Conservation (phyloP, 345 rosid genomes). For the Kernera saxatilis region DNA sequence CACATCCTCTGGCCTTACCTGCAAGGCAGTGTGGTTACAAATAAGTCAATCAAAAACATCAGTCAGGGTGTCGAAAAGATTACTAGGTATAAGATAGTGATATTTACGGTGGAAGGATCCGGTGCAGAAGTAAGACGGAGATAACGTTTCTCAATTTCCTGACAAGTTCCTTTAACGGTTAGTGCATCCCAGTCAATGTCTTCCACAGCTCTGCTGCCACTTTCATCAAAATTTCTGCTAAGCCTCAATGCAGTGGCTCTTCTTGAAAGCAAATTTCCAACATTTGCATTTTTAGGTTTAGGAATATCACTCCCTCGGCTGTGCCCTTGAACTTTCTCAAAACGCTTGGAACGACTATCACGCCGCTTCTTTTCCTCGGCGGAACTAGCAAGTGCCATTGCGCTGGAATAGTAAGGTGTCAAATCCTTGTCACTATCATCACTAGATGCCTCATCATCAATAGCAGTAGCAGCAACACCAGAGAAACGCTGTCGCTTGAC, state of each 20-base stretch:
- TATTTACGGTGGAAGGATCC: slow-evolving; percentile 86
- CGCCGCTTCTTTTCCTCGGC: slow-evolving; percentile 94
- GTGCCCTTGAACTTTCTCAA: slow-evolving; percentile 72
- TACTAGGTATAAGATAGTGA: slow-evolving; percentile 19
- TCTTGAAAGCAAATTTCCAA: slow-evolving; percentile 58
- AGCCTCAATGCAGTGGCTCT: slow-evolving; percentile 73
- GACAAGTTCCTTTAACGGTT: slow-evolving; percentile 93
- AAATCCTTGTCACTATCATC: slow-evolving; percentile 95
- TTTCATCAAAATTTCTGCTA: slow-evolving; percentile 65
- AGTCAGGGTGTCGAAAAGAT: slow-evolving; percentile 8
- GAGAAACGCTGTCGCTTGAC: slow-evolving; percentile 69
- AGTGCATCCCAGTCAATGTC: slow-evolving; percentile 99
- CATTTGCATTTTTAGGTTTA: slow-evolving; percentile 59
- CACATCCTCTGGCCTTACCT: slow-evolving; percentile 99
- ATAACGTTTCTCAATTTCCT: slow-evolving; percentile 94
- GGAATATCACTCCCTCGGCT: slow-evolving; percentile 46
- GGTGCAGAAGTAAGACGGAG: slow-evolving; percentile 99
- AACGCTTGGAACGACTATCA: slow-evolving; percentile 88
- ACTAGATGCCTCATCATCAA: slow-evolving; percentile 80
- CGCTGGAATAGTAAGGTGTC: slow-evolving; percentile 72
- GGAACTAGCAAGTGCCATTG: slow-evolving; percentile 58
- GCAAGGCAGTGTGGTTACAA: slow-evolving; percentile 21
- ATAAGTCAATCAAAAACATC: neutral
- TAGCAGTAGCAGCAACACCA: slow-evolving; percentile 38
- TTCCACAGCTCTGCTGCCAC: slow-evolving; percentile 89